These are phyloP conservation scores for Poronia punctata DNA, from an alignment of 495 filamentous ascomycete genomes.

Conservation along the genomic window DNA sequence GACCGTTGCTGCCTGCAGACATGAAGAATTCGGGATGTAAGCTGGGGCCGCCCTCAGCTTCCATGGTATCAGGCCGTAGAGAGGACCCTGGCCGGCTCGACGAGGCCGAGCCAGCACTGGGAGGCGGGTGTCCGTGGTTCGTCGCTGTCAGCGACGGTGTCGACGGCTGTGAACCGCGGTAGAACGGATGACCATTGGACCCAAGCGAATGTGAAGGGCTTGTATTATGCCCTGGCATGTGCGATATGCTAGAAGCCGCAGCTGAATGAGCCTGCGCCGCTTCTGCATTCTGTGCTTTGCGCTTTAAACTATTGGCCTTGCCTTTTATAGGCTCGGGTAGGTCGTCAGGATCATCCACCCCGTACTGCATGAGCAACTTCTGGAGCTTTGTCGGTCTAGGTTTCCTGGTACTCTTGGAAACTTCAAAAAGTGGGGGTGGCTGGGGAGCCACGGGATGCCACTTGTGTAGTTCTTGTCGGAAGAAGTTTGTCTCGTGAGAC, in stretches of 20 bases:
- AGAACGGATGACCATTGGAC: conserved; percentile 27
- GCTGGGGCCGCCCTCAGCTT: conserved; percentile 19
- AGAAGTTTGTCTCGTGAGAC: conserved; percentile 91
- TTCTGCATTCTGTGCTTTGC: conserved; percentile 46
- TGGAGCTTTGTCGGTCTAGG: conserved; percentile 96
- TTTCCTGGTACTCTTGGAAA: conserved; percentile 90
- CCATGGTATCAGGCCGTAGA: conserved; percentile 26
- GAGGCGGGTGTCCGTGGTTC: conserved; percentile 28
- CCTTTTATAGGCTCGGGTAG: conserved; percentile 72
- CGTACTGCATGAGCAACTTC: conserved; percentile 83
- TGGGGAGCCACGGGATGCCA: conserved; percentile 90
- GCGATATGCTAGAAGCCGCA: conserved; percentile 13
- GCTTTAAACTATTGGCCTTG: conserved; percentile 61
- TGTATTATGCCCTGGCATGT: conserved; percentile 23
- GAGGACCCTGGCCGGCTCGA: conserved; percentile 28
- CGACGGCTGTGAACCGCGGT: conserved; percentile 32
- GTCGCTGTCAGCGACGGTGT: conserved; percentile 31
- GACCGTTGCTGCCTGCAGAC: conserved; percentile 20
- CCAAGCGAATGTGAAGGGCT: conserved; percentile 32
- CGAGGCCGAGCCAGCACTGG: conserved; percentile 22
- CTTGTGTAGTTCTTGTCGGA: conserved; percentile 91
- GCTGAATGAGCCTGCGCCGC: conserved; percentile 29
- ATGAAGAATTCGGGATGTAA: conserved; percentile 33
- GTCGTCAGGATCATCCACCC: conserved; percentile 80
- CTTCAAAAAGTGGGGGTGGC: conserved; percentile 72